phyloP scores from a whole-genome alignment of 2,329 filamentous ascomycete genomes.

The Aspergillus sp. region DNA sequence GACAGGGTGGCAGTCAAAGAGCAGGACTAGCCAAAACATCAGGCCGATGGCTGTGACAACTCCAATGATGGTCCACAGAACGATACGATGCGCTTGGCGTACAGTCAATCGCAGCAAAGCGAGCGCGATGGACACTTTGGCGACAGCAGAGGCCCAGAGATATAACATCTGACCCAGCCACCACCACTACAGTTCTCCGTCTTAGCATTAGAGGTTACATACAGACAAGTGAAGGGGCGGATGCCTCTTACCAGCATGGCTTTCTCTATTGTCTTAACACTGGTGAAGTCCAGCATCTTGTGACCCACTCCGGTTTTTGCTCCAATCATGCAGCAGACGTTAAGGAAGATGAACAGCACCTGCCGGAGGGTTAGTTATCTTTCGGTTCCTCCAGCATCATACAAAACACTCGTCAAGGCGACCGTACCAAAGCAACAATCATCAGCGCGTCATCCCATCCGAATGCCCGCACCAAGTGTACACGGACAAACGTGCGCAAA shows the following conservation, averaged over 20 bases:
- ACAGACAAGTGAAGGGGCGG: background rate
- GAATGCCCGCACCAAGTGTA: conserved; percentile 23
- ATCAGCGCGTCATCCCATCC: conserved; percentile 29
- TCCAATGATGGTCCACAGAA: conserved; percentile 50
- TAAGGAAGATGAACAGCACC: conserved; percentile 5
- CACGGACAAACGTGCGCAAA: conserved; percentile 25
- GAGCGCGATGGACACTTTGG: conserved; percentile 54
- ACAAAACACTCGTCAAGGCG: background rate
- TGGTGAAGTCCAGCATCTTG: conserved; percentile 6
- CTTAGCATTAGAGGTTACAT: background rate
- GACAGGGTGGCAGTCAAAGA: conserved; percentile 55
- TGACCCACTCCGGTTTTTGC: conserved; percentile 11
- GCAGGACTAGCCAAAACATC: conserved; percentile 51
- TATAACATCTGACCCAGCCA: conserved; percentile 57
- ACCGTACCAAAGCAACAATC: conserved; percentile 23
- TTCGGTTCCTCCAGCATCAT: background rate
- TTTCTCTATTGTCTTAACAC: background rate
- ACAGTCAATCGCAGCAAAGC: conserved; percentile 55
- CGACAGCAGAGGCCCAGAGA: conserved; percentile 43
- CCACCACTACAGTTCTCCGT: conserved; percentile 37
- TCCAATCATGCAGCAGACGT: conserved; percentile 9
- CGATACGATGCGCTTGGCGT: conserved; percentile 39
- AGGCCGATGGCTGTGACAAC: conserved; percentile 47
- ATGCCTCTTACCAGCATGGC: conserved; percentile 8
- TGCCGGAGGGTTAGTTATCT: background rate